Percentiles rank a stretch among this genome's conserved stretches.
phyloP scores from a whole-genome alignment of 306 rosid genomes.

The barrel medic (Medicago truncatula) region MtrunA17r5.0-ANR NC_053045.1:30744001-30744500 shows the following conservation, averaged over 20 bases:
- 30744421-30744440: too few relatives aligned
- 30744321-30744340: not conserved
- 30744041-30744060: slow-evolving; percentile 7
- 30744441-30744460: too few relatives aligned
- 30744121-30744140: slow-evolving; percentile 3
- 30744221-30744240: not conserved
- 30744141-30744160: not conserved
- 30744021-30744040: not conserved
- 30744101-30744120: not conserved
- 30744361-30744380: too few relatives aligned
- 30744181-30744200: not conserved
- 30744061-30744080: not conserved
- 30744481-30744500: too few relatives aligned
- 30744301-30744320: not conserved
- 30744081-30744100: slow-evolving; percentile 2
- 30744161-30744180: slow-evolving; percentile 3
- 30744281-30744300: not conserved
- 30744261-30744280: not conserved
- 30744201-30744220: not conserved
- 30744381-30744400: too few relatives aligned
- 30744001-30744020: slow-evolving; percentile 4
- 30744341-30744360: not conserved
- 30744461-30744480: too few relatives aligned
- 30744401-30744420: too few relatives aligned
- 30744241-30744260: not conserved